Base-by-base conservation (phyloP, 1,139 yeast genomes). In the Barnettozyma hawaiiensis region DNA sequence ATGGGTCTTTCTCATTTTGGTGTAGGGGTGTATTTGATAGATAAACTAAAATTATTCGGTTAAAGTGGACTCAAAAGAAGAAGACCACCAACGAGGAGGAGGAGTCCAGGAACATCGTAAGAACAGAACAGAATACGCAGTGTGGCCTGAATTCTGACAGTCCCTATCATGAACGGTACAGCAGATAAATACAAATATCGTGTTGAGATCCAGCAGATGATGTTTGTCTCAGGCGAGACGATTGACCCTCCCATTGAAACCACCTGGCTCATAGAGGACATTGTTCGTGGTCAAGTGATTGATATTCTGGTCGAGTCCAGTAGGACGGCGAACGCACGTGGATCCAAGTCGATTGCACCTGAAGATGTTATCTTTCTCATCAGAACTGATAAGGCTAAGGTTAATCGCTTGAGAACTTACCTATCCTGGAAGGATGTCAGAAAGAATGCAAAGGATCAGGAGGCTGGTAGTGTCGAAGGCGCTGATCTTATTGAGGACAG, bases 381-480 rank as follows among this genome's bases (percentile, higher is more conserved):
- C 48, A 74, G 98, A 37, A 96, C 89, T 59, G 98, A 92, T 57
- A 84, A 78, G 56, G 97, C 97, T 29, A 92, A 94, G 58, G 98
- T 92, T 10, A 87, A 87, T 55, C 71, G 98, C 45, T 69, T 92
- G 41, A 71, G 96, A 53, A 90, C 97, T 0, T 92, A 94, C 55
- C 66, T 92, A 29, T 85, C 96, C 2, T 92, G 99, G 99, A 92
- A 92, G 56, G 99, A 94, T 61, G 92, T 94, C 39, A 79, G 99
- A 44, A 94, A 94, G 61, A 92, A 92, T 63, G 97, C 98, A 12
- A 86, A 86, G 57, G 98, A 92, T 52, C 96, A 90, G 62, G 98
- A 90, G 15, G 94, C 89, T 9, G 60, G 64, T 21, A 62, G 62
- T 15, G 64, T 58, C 1, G 67, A 62, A n/a, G 61, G 62, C 3